These are phyloP conservation scores for Corrigiola litoralis DNA, from an alignment of 179 eudicot species.

Conservation along the genomic window DNA sequence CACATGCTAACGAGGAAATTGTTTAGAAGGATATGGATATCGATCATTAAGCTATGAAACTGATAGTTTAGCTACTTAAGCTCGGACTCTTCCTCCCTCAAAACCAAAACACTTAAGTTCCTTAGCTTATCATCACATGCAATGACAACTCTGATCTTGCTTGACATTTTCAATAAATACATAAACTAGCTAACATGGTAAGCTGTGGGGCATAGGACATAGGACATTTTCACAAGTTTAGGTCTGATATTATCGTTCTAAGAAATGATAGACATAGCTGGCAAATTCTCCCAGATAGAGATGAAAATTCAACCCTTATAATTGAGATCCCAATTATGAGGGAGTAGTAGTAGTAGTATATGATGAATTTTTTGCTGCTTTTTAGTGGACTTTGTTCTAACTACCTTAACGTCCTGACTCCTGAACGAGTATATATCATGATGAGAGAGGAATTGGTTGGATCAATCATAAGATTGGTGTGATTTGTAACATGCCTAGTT, in stretches of 20 bases:
- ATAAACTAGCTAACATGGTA: too few species aligned
- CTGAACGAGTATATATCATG: background rate
- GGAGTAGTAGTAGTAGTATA: too few species aligned
- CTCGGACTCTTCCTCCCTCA: too few species aligned
- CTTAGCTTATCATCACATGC: background rate
- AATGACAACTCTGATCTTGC: background rate
- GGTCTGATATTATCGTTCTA: background rate
- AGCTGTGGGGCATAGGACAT: too few species aligned
- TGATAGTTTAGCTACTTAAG: background rate
- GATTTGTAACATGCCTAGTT: conserved; percentile 13
- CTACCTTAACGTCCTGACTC: conserved; percentile 17
- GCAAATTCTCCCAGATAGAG: background rate
- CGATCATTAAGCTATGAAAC: background rate
- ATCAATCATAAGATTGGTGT: conserved; percentile 20
- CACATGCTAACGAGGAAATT: conserved; percentile 3
- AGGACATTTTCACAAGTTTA: background rate
- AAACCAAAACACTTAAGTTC: too few species aligned
- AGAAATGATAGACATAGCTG: conserved; percentile 9
- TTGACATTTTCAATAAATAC: too few species aligned
- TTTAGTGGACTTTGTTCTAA: background rate
- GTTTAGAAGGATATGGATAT: too few species aligned
- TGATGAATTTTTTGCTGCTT: background rate
- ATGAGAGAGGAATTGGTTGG: background rate
- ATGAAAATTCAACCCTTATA: conserved; percentile 25
- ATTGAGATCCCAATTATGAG: conserved; percentile 10